A percentile compares a stretch with the other conserved stretches of the same genome.
Conservation (phyloP, 805 yeast species). For the Candida boleticola region DNA sequence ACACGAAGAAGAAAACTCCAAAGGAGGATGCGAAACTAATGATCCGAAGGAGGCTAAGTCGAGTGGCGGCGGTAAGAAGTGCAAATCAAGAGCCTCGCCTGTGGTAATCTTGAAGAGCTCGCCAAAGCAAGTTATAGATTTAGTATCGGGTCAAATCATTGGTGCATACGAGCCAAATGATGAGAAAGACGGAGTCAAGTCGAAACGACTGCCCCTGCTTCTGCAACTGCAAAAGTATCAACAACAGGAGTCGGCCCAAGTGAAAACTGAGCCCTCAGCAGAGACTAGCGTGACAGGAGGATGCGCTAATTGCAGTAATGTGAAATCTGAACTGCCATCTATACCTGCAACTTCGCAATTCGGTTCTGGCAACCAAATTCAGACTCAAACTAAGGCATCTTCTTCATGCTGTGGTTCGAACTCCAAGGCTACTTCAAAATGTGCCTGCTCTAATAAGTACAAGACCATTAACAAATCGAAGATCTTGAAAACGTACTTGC, state of each 20-base stretch:
- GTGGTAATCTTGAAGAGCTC: slow-evolving; percentile 36
- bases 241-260: slow-evolving; percentile 9
- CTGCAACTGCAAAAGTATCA: no score
- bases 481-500: slow-evolving; percentile 32
- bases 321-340: not conserved
- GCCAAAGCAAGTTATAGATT: slow-evolving; percentile 39
- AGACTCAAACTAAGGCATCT: not conserved
- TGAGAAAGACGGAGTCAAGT: slow-evolving; percentile 7
- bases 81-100: slow-evolving; percentile 13
- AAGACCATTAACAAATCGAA: slow-evolving; percentile 31
- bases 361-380: not conserved
- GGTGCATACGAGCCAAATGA: slow-evolving; percentile 34
- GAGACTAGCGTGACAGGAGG: not conserved
- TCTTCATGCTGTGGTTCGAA: slow-evolving; percentile 30
- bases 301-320: not conserved
- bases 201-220: no score
- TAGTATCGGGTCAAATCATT: slow-evolving; percentile 34
- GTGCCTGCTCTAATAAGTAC: slow-evolving; percentile 27
- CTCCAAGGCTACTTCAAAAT: slow-evolving; percentile 12
- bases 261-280: not conserved
- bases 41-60: not conserved
- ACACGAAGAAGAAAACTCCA: not conserved
- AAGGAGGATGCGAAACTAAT: not conserved
- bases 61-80: not conserved
- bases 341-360: not conserved